A percentile compares a stretch with the other conserved stretches of the same genome.
Conservation (phyloP, 257 asterid genomes). For the Rhazya stricta region DNA sequence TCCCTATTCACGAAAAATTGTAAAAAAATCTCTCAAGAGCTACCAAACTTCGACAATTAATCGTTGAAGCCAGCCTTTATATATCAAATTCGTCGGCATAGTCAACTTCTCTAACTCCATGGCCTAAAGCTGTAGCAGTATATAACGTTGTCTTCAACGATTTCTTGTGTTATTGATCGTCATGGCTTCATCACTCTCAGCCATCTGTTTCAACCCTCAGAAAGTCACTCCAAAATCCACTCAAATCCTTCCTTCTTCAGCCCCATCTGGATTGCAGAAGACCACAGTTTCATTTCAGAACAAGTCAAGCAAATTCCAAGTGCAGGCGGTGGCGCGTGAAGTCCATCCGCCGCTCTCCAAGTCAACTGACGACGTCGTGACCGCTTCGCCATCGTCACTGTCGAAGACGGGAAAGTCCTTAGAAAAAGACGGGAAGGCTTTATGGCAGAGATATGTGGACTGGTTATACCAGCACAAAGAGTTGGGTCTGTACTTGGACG, state of each 20-base stretch:
- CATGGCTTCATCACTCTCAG: conserved; percentile 41
- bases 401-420: conserved; percentile 22
- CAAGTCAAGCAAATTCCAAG: conserved; percentile 24
- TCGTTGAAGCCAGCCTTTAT: neutral
- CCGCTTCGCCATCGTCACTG: conserved; percentile 9
- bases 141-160: conserved; percentile 11
- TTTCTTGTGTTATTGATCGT: conserved; percentile 4
- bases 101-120: neutral
- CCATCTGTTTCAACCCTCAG: conserved; percentile 23
- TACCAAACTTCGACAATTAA: neutral
- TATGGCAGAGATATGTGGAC: conserved; percentile 83
- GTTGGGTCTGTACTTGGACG: conserved; percentile 78
- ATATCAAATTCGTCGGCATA: neutral
- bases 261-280: conserved; percentile 13
- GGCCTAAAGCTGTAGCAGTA: conserved; percentile 5
- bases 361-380: conserved; percentile 29
- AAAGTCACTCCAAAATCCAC: conserved; percentile 15
- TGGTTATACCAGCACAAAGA: conserved; percentile 98
- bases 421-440: conserved; percentile 55
- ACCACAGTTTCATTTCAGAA: conserved; percentile 14
- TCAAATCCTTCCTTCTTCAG: conserved; percentile 17
- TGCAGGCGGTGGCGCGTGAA: conserved; percentile 75
- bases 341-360: conserved; percentile 37
- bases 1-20: neutral
- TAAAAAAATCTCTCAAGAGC: neutral